Evolutionary conservation across 306 rosid genomes (phyloP), one percentile per base, ranked within the genome.

Genomic region (Mimosa bimucronata): DNA sequence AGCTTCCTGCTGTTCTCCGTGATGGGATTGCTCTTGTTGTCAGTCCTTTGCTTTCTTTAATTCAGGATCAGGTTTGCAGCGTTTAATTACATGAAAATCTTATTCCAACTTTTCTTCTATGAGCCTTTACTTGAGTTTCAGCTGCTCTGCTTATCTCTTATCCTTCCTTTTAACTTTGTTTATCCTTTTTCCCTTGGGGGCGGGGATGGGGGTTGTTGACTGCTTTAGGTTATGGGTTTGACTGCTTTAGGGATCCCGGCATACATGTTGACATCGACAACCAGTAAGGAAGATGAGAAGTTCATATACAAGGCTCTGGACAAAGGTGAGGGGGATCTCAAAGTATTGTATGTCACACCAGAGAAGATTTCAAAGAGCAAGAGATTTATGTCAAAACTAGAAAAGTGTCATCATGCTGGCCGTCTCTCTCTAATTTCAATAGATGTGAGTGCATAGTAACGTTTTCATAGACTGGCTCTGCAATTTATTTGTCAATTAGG

Each of bases 341-440:
- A 92, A 84, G 77, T 91, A 79, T 79, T 92, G 80, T 92, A 94
- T 67, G 98, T 94, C 71, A 94, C 97, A 15, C 98, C 98, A 68
- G 98, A 94, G 87, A 94, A 94, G 88, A 91, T 94, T 85, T 94
- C 98, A 71, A 94, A 94, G 90, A 94, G 98, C 92, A 94, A 94
- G 89, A 94, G 97, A 80, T 94, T 94, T 83, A 91, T 92, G 98
- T 94, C 98, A 86, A 94, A 94, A 85, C 97, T 92, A 81, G 98
- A 94, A 79, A 94, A 94, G 83, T 94, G 98, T 76, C 92, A 92
- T 84, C 89, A 88, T 55, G 92, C 94, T 25, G 94, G 91, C 76
- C 95, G 97, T 79, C 92, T 94, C 73, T 88, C 94, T 42, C 88
- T 94, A 62, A 88, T 94, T 85, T 87, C 98, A 50, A 83, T 94